These are phyloP conservation scores for Solanum stenotomum DNA, from an alignment of 257 asterid genomes.

Conservation along the genomic window DNA sequence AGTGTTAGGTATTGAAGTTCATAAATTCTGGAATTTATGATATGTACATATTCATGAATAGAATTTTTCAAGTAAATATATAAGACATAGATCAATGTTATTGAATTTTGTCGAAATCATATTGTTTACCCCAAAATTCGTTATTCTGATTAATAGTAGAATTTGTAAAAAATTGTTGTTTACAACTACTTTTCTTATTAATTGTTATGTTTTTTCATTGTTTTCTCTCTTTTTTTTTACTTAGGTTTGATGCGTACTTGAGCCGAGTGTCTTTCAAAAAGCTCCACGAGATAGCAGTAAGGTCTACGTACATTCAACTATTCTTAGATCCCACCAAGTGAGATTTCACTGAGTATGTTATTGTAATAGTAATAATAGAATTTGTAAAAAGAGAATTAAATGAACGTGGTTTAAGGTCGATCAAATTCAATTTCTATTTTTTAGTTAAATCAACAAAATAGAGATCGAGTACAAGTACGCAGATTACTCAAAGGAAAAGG, in stretches of 20 bases:
- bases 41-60: neutral
- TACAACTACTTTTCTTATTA: too few relatives aligned
- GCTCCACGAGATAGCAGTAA: too few relatives aligned
- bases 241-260: neutral
- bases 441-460: too few relatives aligned
- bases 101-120: neutral
- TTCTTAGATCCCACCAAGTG: too few relatives aligned
- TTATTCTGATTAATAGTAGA: neutral
- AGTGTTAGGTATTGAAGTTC: neutral
- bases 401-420: neutral
- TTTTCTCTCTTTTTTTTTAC: neutral
- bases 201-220: too few relatives aligned
- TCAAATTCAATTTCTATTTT: neutral
- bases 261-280: too few relatives aligned
- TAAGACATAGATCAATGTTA: neutral
- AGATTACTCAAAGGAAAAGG: neutral
- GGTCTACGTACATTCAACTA: too few relatives aligned
- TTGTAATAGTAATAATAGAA: too few relatives aligned
- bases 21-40: neutral
- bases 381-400: neutral
- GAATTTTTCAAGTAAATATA: neutral
- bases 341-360: too few relatives aligned
- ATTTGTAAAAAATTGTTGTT: neutral
- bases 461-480: neutral
- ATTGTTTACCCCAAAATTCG: neutral